Evolutionary conservation across 2,329 filamentous ascomycete species (phyloP), one percentile per base, ranked within the genome.

Genomic region (Chaetothyriales sp.): DNA sequence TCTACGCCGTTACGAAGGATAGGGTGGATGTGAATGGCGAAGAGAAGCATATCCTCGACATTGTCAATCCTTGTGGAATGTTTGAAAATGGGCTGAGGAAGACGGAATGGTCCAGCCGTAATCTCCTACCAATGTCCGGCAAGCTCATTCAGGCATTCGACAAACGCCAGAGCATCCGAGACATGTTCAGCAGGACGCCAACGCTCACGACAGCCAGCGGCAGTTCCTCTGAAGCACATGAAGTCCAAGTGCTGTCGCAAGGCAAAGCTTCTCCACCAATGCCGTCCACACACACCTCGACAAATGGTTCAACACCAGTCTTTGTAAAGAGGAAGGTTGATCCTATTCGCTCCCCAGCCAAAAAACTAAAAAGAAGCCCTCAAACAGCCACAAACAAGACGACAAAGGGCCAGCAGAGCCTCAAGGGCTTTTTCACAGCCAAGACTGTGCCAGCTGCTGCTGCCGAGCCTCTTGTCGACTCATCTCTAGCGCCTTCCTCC

Each of bases 111-210:
- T 75, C 74, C 9, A 63, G 73, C 2, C 84, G 81, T 59, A 79
- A 86, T 59, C 68, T 85, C 0, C 75, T 90, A 9, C 77, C 85
- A 2, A 73, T 85, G 51, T 97, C 89, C 19, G 89, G 85, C 0
- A 88, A 81, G 63, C 74, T 94, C 8, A 84, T 95, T 51, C 84
- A 88, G 1, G 89, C 95, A 61, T 97, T 97, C 60, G 81, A 89
- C 63, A 82, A 83, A 54, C 80, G 92, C 18, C 79, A 80, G 58
- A 95, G 74, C 64, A 95, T 98, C 63, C 86, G 84, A 60, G 89
- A 94, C 63, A 97, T 98, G 92, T 95, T 97, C 64, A 74, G 73
- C 54, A 81, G 77, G 60, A 82, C 77, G 59, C 64, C 76, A 47
- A 56, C 67, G 19, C 54, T 63, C 18, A 43, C 47, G 10, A 57